Conservation (phyloP, 140 eudicot genomes). For the Oenanthe javanica region DNA sequence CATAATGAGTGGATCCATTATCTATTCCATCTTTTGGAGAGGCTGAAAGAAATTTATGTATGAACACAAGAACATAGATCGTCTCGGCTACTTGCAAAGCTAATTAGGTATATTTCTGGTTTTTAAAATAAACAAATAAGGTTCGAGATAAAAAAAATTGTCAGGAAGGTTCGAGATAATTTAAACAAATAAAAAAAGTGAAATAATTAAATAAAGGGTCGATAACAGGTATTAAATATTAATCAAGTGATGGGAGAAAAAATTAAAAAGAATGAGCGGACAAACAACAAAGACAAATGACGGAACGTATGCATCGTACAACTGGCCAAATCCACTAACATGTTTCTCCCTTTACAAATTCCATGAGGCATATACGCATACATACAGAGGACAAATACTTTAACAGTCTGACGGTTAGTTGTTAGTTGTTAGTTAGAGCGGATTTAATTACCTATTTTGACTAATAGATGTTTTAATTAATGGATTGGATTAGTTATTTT, state of each 20-base stretch:
- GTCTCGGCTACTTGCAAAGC: not conserved
- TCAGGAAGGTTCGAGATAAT: not conserved
- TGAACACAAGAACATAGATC: not conserved
- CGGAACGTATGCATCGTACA: slow-evolving; percentile 13
- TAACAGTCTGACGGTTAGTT: too few species aligned
- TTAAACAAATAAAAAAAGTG: not conserved
- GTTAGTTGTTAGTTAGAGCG: too few species aligned
- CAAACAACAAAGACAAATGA: slow-evolving; percentile 25
- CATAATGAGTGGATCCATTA: not conserved
- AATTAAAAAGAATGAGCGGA: not conserved
- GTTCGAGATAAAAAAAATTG: not conserved
- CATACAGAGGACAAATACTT: not conserved
- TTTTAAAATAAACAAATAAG: not conserved
- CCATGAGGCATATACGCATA: not conserved
- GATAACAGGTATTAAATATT: not conserved
- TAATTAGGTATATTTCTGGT: not conserved
- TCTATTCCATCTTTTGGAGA: not conserved
- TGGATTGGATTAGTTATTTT: too few species aligned
- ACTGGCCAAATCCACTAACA: not conserved
- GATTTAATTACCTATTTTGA: too few species aligned
- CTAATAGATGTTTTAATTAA: too few species aligned
- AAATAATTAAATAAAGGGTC: not conserved
- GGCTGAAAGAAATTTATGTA: not conserved
- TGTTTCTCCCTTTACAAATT: not conserved
- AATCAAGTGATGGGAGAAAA: not conserved